Base-by-base conservation (phyloP, 805 yeast species). In the Candida peoriensis region DNA sequence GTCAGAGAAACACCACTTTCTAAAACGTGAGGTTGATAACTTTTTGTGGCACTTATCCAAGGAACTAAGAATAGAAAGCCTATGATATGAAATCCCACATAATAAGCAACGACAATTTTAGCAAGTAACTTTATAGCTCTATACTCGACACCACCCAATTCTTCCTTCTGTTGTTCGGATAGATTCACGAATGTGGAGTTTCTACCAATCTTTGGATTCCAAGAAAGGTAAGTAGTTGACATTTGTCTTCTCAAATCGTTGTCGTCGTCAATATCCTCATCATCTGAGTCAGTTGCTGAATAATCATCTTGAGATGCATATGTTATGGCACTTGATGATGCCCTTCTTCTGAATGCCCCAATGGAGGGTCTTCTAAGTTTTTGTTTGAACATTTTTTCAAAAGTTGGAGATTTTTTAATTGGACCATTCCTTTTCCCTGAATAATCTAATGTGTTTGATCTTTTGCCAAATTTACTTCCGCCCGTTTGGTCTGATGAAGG, bases 121-220 rank as follows among this genome's bases (percentile, higher is more conserved):
- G 82, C 76, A 37, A 93, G 62, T 8, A 88, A 62, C 52, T 87
- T 87, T 38, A 85, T 70, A 0, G 99, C 87, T 28, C 97, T 72
- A 55, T 93, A 93, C 54, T 93, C 99, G 12, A 93, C 96, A 32
- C 98, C 99, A 24, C 98, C 99, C 24, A 93, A 63, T 56, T 93
- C 99, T 39, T 84, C 94, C 50, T 86, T 88, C 57, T 93, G 97
- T 17, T 72, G 79, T 24, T 78, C 85, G 3, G 86, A 76, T 28
- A 93, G 58, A 12, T 82, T 82, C 2, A 87, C 82, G 65, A 93
- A 93, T 1, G 89, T 81, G 0, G 97, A 90, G 58, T 93, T 93
- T 57, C 97, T 73, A 9, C 96, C 97, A 23, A 93, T 72, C 0
- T 93, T 84, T 3, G 97, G 97, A 21, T 72, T 73, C 86, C 95